Base-by-base conservation (phyloP, 768 basidiomycete genomes). In the Leccinum subtestaceum region DNA sequence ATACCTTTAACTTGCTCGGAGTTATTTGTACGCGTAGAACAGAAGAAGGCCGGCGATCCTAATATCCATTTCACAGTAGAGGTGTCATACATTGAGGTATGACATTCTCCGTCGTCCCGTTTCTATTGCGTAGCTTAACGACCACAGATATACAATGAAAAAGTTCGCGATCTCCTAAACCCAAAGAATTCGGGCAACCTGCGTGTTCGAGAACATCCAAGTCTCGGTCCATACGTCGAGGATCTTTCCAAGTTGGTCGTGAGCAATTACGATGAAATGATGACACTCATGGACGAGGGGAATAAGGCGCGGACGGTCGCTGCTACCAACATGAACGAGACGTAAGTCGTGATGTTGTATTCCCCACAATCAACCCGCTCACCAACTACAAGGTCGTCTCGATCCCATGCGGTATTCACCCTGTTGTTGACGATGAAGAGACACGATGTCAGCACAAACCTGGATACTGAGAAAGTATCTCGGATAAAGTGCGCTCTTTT, bases 311-410 rank as follows among this genome's bases (percentile, higher is more conserved):
- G 97, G 52, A 98, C 97, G 13, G 96, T 99, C 23, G 97, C 97
- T 21, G 95, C 97, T 25, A 99, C 97, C 21, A 95, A 97, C 75
- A 99, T 99, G 97, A 99, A 99, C 76, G 97, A 98, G 76, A 97
- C 95, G 83, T 92, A 71, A 66, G 86, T 76, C n/a, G n/a, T 45
- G 17, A 46, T 53, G n/a, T 32, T 15, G 9, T 36, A 10, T 6
- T 46, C 10, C 57, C 38, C 40, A 17, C 31, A 27, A 34, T 47
- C 50, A 17, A 25, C 17, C 3, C 12, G 32, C 29, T 9, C 36
- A n/a, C 53, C 49, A 60, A 64, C 48, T 62, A 36, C 66, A 93
- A 93, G 91, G 17, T 96, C 94, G 8, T 97, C 95, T 12, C 91
- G 97, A 70, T 97, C 95, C 13, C 97, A 99, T 79, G 95, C 96